Evolutionary conservation across 371 early-diverging fungal genomes (phyloP).

Genomic region (Lichtheimia hyalospora): DNA sequence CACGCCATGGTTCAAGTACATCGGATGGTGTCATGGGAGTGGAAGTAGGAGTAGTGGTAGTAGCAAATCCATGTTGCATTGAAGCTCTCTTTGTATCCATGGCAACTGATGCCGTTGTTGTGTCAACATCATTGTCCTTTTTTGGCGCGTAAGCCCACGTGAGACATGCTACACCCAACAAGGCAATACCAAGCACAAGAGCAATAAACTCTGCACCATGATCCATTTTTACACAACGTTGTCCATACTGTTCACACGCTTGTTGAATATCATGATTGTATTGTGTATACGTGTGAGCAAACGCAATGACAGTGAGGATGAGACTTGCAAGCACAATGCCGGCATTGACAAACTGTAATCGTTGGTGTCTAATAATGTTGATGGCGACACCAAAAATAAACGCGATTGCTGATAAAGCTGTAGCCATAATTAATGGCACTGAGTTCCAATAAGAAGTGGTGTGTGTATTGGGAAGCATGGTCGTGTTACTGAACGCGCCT

Average conservation of each 20-base stretch:
- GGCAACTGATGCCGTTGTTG: not conserved
- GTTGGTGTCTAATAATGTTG: constrained; percentile 12
- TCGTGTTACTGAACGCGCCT: constrained; percentile 20
- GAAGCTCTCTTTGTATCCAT: too few species aligned
- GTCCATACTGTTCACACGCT: constrained; percentile 13
- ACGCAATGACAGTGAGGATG: constrained; percentile 18
- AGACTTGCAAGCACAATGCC: constrained; percentile 16
- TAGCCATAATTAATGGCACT: constrained; percentile 27
- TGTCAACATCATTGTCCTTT: not conserved
- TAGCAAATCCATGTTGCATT: not conserved
- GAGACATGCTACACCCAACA: constrained; percentile 21
- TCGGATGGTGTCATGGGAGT: constrained; percentile 3
- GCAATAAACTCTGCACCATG: constrained; percentile 27
- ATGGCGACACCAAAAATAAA: constrained; percentile 23
- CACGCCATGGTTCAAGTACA: constrained; percentile 17
- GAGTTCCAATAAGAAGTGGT: constrained; percentile 16
- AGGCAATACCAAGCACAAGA: constrained; percentile 21
- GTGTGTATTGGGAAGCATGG: constrained; percentile 12
- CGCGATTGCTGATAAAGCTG: constrained; percentile 17
- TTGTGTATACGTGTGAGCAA: constrained; percentile 16
- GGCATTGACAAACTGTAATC: constrained; percentile 19
- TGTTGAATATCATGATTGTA: constrained; percentile 8
- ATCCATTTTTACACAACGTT: constrained; percentile 18
- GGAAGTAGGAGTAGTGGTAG: not conserved
- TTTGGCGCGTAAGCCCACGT: constrained; percentile 8